Percentiles rank a stretch among this genome's conserved stretches.
Evolutionary conservation across 2,329 filamentous ascomycete species (phyloP).

Genomic region (Aspergillus nomiae): DNA sequence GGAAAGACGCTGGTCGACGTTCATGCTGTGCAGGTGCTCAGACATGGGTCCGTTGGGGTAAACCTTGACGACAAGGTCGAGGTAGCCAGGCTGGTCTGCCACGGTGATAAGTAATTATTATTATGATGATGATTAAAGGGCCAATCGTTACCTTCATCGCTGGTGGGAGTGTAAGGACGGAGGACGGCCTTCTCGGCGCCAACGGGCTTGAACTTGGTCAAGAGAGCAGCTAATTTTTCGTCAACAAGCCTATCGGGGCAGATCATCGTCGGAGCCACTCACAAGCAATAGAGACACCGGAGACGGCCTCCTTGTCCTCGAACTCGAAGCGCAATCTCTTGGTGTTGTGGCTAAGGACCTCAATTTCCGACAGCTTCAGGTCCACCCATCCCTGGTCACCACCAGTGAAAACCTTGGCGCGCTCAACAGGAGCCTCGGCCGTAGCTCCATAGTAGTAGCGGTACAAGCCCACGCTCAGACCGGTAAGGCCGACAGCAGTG

Average conservation of each 20-base stretch:
- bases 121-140: not conserved
- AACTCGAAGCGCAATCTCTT: slow-evolving; percentile 90
- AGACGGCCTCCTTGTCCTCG: slow-evolving; percentile 79
- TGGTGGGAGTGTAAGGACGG: slow-evolving; percentile 89
- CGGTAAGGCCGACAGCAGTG: slow-evolving; percentile 39
- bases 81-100: slow-evolving; percentile 70
- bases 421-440: slow-evolving; percentile 37
- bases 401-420: slow-evolving; percentile 67
- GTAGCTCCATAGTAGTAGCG: slow-evolving; percentile 45
- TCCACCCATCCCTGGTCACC: slow-evolving; percentile 88
- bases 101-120: slow-evolving; percentile 2
- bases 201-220: slow-evolving; percentile 89
- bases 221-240: slow-evolving; percentile 62
- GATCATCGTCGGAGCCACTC: slow-evolving; percentile 25
- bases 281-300: slow-evolving; percentile 79
- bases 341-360: slow-evolving; percentile 88
- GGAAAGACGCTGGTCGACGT: slow-evolving; percentile 77
- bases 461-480: slow-evolving; percentile 59
- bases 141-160: slow-evolving; percentile 68
- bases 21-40: slow-evolving; percentile 80
- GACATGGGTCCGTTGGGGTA: slow-evolving; percentile 94
- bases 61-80: slow-evolving; percentile 89
- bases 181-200: slow-evolving; percentile 82
- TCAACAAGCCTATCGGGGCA: not conserved
- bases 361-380: slow-evolving; percentile 75